Evolutionary conservation across 495 filamentous ascomycete species (phyloP), one percentile per base, ranked within the genome.

Genomic region (Aspergillus panamensis): DNA sequence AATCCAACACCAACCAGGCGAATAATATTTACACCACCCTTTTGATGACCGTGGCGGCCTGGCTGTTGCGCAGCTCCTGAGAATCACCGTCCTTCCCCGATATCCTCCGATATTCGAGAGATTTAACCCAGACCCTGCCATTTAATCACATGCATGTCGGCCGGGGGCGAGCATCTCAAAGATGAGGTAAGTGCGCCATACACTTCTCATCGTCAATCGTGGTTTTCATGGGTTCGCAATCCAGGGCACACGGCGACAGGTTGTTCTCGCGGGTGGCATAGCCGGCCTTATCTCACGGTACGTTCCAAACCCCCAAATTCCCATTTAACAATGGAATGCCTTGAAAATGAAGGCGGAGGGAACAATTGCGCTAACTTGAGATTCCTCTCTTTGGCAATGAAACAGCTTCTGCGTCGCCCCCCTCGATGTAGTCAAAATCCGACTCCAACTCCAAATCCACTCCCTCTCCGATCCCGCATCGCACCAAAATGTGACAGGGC

Each of bases 351-450:
- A 19, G 40, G 55, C 13, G 10, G 35, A 39, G 10, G 35, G 6
- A 39, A 39, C 25, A 25, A 3, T 39, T 39, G 35, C 3, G 35
- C 35, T 39, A n/a, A 39, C 35, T 25, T 5, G 25, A 39, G 35
- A 39, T 8, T 3, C 35, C 33, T 39, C 14, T 39, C 14, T 39
- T n/a, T n/a, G 35, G 35, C 14, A 13, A 3, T 12, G 10, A 31
- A 31, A 43, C 13, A 91, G 88, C 63, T 97, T 96, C 78, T 85
- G 91, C 64, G 86, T 95, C 70, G 92, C 92, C 50, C 92, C 92
- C 54, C 87, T 97, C 53, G 92, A 97, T 72, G 92, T 97, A 58
- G 84, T 96, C 74, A 97, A 97, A 78, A 96, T 96, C 74, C 87
- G 92, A n/a, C 85, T 96, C 47, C 92, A 96, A 67, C 82, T 96